These are phyloP conservation scores for Trichoderma virens DNA, from an alignment of 495 filamentous ascomycete species.

Conservation along the genomic window DNA sequence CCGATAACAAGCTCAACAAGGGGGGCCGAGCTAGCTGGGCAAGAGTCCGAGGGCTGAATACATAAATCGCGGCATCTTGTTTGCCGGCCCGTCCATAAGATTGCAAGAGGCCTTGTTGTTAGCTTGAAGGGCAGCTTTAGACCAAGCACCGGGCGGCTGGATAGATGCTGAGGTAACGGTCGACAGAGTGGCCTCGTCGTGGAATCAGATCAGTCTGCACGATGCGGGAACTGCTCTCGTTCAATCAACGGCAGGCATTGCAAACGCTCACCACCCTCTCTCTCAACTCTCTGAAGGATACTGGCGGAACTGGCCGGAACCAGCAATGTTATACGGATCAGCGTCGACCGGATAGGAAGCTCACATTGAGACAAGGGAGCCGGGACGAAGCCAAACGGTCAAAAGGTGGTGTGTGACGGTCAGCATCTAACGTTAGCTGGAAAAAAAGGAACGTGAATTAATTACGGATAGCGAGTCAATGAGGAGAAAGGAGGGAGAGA, in stretches of 20 bases:
- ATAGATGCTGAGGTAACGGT: neutral
- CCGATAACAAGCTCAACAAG: neutral
- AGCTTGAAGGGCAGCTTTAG: neutral
- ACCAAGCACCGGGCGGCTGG: no score
- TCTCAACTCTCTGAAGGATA: neutral
- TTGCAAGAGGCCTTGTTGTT: neutral
- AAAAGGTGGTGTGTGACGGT: constrained; percentile 2
- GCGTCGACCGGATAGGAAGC: constrained; percentile 1
- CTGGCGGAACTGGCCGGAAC: neutral
- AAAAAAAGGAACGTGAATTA: neutral
- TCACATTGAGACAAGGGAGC: neutral
- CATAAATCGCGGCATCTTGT: neutral
- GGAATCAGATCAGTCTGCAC: neutral
- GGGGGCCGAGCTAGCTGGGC: neutral
- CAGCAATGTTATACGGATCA: neutral
- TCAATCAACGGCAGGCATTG: neutral
- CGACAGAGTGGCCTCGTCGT: neutral
- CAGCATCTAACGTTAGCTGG: neutral
- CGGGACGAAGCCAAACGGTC: neutral
- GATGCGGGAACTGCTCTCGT: neutral
- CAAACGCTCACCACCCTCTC: neutral
- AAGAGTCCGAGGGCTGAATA: neutral
- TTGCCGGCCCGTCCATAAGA: neutral
- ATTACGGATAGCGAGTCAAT: neutral
- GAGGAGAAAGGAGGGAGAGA: neutral